Evolutionary conservation across 768 basidiomycete genomes (phyloP), one percentile per base, ranked within the genome.

Genomic region (Suillus sp.): DNA sequence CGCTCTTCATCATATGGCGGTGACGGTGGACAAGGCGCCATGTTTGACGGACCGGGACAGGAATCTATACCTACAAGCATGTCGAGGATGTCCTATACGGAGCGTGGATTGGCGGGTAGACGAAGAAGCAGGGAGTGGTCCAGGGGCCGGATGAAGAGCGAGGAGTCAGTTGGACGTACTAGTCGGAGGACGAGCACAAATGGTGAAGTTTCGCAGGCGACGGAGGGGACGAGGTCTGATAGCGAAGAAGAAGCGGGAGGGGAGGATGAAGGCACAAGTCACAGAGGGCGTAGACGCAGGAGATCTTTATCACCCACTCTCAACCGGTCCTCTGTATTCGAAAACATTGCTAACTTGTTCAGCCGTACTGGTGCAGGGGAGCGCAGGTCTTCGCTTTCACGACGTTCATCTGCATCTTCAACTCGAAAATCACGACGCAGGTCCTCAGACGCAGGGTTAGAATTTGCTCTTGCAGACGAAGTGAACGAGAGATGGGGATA

Each of bases 401-500:
- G 80, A 59, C 79, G 83, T 27, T 87, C 87, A 18, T 83, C 83
- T 13, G 67, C 79, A 45, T 83, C 86, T 42, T 71, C 79, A 45
- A 82, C 83, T 58, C 79, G 81, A 56, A 75, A 78, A 63, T 85
- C 83, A 25, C 78, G 82, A 50, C 81, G 83, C n/a, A 74, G 84
- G 59, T 81, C 78, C 57, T 88, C 88, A 16, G 83, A 84, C 22
- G 80, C 77, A 35, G 84, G 80, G 27, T 89, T 88, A 7, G 87
- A 90, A 37, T 76, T 87, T 71, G 87, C 81, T 25, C 65, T 85
- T 5, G 84, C 78, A 34, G 83, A 84, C 32, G 86, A 86, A 43
- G 81, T 78, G 63, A 85, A 87, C 50, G 91, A 93, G 66, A 83
- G 92, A n/a, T 95, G 93, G 93, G 93, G 93, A 4, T 95, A 95